A percentile compares a stretch with the other conserved stretches of the same genome.
These are phyloP conservation scores for Debaryomyces robertsiae DNA, from an alignment of 1,139 yeast genomes.

Conservation along the genomic window DNA sequence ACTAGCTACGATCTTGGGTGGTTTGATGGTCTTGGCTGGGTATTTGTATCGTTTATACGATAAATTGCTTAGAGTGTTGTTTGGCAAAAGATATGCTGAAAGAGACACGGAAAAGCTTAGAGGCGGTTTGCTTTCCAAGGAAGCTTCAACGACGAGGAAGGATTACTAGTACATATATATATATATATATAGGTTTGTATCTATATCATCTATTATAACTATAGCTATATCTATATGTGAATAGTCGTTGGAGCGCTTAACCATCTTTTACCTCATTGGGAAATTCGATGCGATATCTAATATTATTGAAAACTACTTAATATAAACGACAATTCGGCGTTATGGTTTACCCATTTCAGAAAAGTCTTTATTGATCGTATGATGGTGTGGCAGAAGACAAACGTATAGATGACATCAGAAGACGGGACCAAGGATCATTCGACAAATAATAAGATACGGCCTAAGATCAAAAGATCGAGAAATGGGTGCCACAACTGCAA, in stretches of 20 bases:
- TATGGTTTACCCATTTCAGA: neutral
- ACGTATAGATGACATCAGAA: conserved; percentile 1
- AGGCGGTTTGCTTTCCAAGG: conserved; percentile 36
- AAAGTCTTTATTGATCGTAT: conserved; percentile 1
- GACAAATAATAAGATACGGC: neutral
- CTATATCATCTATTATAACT: too few species aligned
- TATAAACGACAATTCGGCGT: conserved; percentile 1
- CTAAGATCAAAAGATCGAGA: conserved; percentile 26
- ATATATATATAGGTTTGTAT: neutral
- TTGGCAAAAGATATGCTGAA: conserved; percentile 54
- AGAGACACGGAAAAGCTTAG: conserved; percentile 57
- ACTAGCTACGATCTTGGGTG: conserved; percentile 79
- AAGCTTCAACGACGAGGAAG: neutral
- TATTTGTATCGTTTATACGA: conserved; percentile 52
- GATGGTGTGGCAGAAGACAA: neutral
- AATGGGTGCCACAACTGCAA: conserved; percentile 73
- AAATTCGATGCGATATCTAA: conserved; percentile 11
- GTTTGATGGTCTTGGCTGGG: conserved; percentile 59
- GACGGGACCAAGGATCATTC: neutral
- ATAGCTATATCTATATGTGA: too few species aligned
- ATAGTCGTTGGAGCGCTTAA: too few species aligned
- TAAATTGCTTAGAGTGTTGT: conserved; percentile 40
- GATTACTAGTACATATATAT: conserved; percentile 4
- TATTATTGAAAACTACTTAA: neutral
- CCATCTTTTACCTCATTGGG: conserved; percentile 10